Evolutionary conservation across 257 asterid species (phyloP).

Genomic region (Solanum lycopersicoides): DNA sequence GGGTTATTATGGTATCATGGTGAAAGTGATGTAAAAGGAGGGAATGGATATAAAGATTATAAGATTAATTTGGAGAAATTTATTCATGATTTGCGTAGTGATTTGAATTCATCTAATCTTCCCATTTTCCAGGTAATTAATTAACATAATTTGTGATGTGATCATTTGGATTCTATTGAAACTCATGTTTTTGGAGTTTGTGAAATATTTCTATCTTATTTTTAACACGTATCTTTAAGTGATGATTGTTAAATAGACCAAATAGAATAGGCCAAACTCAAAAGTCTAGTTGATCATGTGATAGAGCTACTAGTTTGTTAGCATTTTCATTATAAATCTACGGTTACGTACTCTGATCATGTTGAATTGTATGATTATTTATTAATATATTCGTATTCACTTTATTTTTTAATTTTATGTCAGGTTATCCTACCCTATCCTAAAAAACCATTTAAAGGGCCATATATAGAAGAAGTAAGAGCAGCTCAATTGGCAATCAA

Average conservation of each 20-base stretch:
- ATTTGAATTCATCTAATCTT: constrained; percentile 3
- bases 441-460: constrained; percentile 10
- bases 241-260: not conserved
- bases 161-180: not conserved
- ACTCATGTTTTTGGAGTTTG: not conserved
- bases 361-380: not conserved
- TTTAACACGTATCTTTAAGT: not conserved
- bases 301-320: not conserved
- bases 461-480: constrained; percentile 34
- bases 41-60: not conserved
- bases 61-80: constrained; percentile 1
- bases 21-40: constrained; percentile 12
- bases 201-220: not conserved
- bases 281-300: not conserved
- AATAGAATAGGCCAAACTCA: not conserved
- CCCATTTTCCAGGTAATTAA: constrained; percentile 4
- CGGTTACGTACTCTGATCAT: too few species aligned
- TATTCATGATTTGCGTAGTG: constrained; percentile 8
- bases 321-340: not conserved
- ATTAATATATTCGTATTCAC: not conserved
- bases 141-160: not conserved
- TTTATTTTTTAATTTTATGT: not conserved
- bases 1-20: constrained; percentile 42
- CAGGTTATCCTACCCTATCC: not conserved
- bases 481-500: constrained; percentile 43